Evolutionary conservation across 345 rosid species (phyloP), one percentile per base, ranked within the genome.

Genomic region (Anacardium occidentale): DNA sequence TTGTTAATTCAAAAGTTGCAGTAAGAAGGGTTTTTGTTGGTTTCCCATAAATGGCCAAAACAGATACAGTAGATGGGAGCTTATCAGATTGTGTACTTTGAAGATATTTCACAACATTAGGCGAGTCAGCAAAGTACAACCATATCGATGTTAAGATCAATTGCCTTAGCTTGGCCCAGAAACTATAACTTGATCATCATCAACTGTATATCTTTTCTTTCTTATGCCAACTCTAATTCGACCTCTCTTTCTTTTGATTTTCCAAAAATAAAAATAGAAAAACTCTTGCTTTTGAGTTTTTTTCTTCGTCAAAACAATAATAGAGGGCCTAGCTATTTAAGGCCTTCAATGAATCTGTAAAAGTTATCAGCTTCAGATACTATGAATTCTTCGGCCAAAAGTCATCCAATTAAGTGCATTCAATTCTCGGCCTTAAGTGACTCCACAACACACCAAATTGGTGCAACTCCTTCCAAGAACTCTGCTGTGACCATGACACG

Each of bases 41-140:
- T 79, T 83, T 83, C 68, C 76, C 79, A 75, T 58, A 79, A 81
- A 85, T 78, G 73, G 83, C 77, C 80, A 79, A 75, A 74, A 71
- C 77, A 78, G 68, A 71, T 18, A 64, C 80, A 73, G 79, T 76
- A 63, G 48, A 72, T 3, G 56, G 25, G 52, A 72, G 26, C 65
- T 76, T 62, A 74, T 78, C 73, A 69, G 77, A 34, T 74, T 26
- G 25, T 77, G 82, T 73, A 79, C 79, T 75, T 73, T 7, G 62
- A 32, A 73, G 70, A 79, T 72, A 65, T 73, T 75, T 54, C 68
- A 70, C 20, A 60, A 71, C 25, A 12, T 44, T 40, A 60, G 40
- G 56, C 52, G 56, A 68, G 79, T 70, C 83, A 67, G 68, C 69
- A 69, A 64, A 79, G 76, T 72, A 58, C 72, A 22, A 63, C 51